These are phyloP conservation scores for Auriscalpium microsporum DNA, from an alignment of 768 basidiomycete genomes.

Conservation along the genomic window DNA sequence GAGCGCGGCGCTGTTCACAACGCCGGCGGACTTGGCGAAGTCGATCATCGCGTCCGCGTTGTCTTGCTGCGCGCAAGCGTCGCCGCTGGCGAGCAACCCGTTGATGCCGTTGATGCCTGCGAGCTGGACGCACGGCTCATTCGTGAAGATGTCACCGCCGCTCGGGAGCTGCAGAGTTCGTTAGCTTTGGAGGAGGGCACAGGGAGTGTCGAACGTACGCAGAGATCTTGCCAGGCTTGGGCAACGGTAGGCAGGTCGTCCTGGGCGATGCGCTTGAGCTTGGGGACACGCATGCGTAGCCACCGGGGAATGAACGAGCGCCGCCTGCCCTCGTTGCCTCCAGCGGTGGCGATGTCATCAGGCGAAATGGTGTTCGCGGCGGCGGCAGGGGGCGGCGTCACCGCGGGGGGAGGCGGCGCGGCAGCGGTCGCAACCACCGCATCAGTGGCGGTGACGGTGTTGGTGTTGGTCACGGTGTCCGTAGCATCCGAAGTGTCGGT, in stretches of 20 bases:
- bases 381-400: too few species aligned
- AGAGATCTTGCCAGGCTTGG: conserved; percentile 37
- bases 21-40: conserved; percentile 37
- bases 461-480: background rate
- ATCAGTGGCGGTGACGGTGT: background rate
- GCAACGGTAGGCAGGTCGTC: conserved; percentile 30
- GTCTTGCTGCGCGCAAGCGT: conserved; percentile 41
- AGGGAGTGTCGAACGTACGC: conserved; percentile 14
- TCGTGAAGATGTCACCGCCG: conserved; percentile 33
- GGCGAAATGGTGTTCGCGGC: too few species aligned
- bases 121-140: conserved; percentile 33
- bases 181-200: background rate
- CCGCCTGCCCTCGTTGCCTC: conserved; percentile 6
- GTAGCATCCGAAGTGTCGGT: background rate
- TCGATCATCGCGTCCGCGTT: conserved; percentile 43
- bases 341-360: background rate
- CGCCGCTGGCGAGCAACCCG: conserved; percentile 36
- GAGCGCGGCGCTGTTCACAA: conserved; percentile 31
- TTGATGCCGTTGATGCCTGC: conserved; percentile 33
- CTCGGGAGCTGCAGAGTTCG: conserved; percentile 18
- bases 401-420: too few species aligned
- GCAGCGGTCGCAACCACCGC: too few species aligned
- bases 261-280: conserved; percentile 22
- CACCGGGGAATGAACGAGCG: conserved; percentile 3
- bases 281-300: background rate